Base-by-base conservation (phyloP, 1,139 yeast species). In the Hemisphaericaspora xylofermentans region DNA sequence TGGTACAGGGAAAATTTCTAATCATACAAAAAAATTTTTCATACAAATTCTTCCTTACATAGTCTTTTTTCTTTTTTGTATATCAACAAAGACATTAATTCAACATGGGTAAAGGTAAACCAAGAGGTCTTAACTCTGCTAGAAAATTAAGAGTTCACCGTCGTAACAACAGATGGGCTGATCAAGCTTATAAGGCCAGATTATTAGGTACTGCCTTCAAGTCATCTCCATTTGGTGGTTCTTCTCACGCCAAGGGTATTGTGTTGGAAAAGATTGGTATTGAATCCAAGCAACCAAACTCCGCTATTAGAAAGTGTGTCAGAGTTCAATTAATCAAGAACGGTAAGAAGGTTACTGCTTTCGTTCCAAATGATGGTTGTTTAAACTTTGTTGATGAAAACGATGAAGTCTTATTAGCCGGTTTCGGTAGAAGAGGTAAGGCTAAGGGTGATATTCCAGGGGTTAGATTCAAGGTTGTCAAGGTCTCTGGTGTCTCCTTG, bases 381-480 rank as follows among this genome's bases (percentile, higher is more conserved):
- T 81, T 91, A 76, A 93, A 93, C 93, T 93, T 85, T 64, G 97
- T 93, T 66, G 98, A 93, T 72, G 98, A 93, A 82, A 93, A 93
- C 83, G 98, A 93, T 80, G 98, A 93, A 78, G 98, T 93, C 64
- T 82, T 93, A 69, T 82, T 93, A 66, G 98, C 99, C 66, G 99
- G 99, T 84, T 94, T 94, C 88, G 99, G 99, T 88, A 89, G 98
- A 82, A 93, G 96, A 86, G 99, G 99, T 83, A 93, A 93, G 86
- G 98, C 99, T 74, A 94, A 94, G 96, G 98, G 99, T 85, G 98
- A 93, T 89, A 91, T 93, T 71, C 98, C 98, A 78, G 98, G 98
- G 88, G 98, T 93, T 73, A 91, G 98, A 86, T 93, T 93, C 88
- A 93, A 93, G 88, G 98, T 93, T 74, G 98, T 94, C 74, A 94